Percentiles rank a stretch among this genome's conserved stretches.
Conservation (phyloP, 305 asterid species). For the Withania somnifera region DNA sequence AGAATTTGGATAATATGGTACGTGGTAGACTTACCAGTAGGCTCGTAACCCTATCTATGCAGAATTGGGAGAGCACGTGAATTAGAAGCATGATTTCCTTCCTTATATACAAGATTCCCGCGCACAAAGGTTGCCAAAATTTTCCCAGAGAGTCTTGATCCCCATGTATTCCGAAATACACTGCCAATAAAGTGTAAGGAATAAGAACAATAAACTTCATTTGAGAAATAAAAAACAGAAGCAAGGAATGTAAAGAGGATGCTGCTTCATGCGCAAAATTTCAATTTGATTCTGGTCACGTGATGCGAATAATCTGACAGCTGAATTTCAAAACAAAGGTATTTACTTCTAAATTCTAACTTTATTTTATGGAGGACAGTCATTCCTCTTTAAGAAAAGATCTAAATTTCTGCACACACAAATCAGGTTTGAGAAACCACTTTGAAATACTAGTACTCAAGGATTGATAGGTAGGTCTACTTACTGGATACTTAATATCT, state of each 20-base stretch:
- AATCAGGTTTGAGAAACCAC: background rate
- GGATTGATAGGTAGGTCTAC: background rate
- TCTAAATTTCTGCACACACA: background rate
- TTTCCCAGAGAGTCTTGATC: constrained; percentile 68
- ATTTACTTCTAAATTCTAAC: background rate
- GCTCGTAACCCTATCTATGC: background rate
- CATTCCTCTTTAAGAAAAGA: background rate
- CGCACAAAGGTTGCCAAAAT: constrained; percentile 66
- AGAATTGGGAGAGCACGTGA: constrained; percentile 65
- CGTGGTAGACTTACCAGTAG: background rate
- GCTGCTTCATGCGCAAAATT: background rate
- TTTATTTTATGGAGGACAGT: background rate
- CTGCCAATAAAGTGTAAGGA: constrained; percentile 23
- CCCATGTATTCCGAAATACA: constrained; percentile 78
- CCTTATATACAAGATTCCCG: constrained; percentile 66
- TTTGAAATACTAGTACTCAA: background rate
- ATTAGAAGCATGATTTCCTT: constrained; percentile 55
- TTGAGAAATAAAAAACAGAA: background rate
- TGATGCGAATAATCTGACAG: background rate
- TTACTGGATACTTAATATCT: constrained; percentile 64
- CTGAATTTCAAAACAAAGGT: background rate
- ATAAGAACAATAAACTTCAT: background rate
- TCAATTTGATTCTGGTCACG: background rate
- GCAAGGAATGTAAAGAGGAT: background rate
- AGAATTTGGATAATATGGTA: no score